Evolutionary conservation across 257 asterid genomes (phyloP).

Genomic region (Mentha longifolia): DNA sequence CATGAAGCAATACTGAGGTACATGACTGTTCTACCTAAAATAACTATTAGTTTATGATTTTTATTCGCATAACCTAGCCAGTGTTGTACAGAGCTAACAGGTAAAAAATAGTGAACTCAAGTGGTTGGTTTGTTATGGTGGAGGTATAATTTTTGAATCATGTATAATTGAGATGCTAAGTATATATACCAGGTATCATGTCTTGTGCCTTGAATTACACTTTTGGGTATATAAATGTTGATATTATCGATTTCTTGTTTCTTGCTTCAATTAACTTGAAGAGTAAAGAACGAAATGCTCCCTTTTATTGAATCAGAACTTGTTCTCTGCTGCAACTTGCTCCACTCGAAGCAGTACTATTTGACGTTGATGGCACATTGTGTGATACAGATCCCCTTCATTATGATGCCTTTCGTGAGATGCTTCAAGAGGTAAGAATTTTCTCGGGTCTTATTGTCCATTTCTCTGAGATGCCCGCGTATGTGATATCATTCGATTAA

Average conservation of each 20-base stretch:
- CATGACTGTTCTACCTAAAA: background rate
- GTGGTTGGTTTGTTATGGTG: slow-evolving; percentile 1
- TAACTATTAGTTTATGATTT: background rate
- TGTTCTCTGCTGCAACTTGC: slow-evolving; percentile 65
- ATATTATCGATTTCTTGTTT: slow-evolving; percentile 18
- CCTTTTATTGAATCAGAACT: slow-evolving; percentile 50
- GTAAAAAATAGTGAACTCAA: background rate
- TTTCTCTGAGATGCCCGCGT: background rate
- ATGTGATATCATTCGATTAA: background rate
- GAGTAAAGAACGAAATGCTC: slow-evolving; percentile 30
- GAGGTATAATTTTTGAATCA: slow-evolving; percentile 3
- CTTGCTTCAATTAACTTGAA: slow-evolving; percentile 4
- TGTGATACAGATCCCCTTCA: slow-evolving; percentile 96
- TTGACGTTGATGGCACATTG: slow-evolving; percentile 92
- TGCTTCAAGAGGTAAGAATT: slow-evolving; percentile 72
- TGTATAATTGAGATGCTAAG: slow-evolving; percentile 9
- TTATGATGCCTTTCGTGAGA: slow-evolving; percentile 60
- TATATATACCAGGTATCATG: background rate
- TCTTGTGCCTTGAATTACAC: background rate
- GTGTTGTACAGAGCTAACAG: slow-evolving; percentile 1
- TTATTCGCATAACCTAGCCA: slow-evolving; percentile 1
- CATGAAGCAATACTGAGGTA: background rate
- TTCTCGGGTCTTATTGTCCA: slow-evolving; percentile 20
- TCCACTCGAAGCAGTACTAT: slow-evolving; percentile 91
- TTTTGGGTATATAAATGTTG: background rate